Evolutionary conservation across 2,329 filamentous ascomycete species (phyloP).

Genomic region (Alternaria sp.): DNA sequence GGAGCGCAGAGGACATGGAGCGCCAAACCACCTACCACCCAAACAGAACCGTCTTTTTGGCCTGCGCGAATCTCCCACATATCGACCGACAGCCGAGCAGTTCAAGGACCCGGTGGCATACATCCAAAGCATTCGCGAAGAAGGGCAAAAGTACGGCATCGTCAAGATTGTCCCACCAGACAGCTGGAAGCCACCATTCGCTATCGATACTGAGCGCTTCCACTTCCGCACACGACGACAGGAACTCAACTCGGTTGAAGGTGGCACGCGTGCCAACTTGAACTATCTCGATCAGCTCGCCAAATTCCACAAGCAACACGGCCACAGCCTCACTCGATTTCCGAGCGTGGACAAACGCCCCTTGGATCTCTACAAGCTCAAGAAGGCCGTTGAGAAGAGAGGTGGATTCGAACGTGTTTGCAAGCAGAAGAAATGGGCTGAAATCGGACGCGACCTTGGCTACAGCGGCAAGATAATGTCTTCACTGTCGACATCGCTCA

Average conservation of each 20-base stretch:
- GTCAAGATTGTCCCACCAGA: slow-evolving; percentile 96
- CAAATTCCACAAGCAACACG: slow-evolving; percentile 97
- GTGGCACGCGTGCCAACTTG: slow-evolving; percentile 92
- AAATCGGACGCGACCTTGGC: slow-evolving; percentile 93
- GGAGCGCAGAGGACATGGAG: slow-evolving; percentile 85
- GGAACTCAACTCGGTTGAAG: slow-evolving; percentile 97
- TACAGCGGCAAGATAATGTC: slow-evolving; percentile 99
- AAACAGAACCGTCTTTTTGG: slow-evolving; percentile 82
- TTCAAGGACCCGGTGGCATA: slow-evolving; percentile 95
- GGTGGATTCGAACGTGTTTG: slow-evolving; percentile 97
- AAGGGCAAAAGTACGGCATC: slow-evolving; percentile 86
- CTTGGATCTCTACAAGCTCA: slow-evolving; percentile 91
- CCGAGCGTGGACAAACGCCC: slow-evolving; percentile 98
- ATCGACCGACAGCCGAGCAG: slow-evolving; percentile 87
- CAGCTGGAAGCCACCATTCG: slow-evolving; percentile 91
- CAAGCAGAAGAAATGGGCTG: slow-evolving; percentile 98
- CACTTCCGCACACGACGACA: slow-evolving; percentile 96
- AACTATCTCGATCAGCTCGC: slow-evolving; percentile 94
- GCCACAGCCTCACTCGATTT: slow-evolving; percentile 89
- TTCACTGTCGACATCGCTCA: slow-evolving; percentile 93
- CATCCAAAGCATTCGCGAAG: slow-evolving; percentile 86
- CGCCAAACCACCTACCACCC: slow-evolving; percentile 74
- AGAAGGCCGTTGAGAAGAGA: slow-evolving; percentile 93
- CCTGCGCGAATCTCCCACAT: slow-evolving; percentile 88
- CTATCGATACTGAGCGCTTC: slow-evolving; percentile 97